These are phyloP conservation scores for Fusarium zealandicum DNA, from an alignment of 2,329 filamentous ascomycete species.

Conservation along the genomic window DNA sequence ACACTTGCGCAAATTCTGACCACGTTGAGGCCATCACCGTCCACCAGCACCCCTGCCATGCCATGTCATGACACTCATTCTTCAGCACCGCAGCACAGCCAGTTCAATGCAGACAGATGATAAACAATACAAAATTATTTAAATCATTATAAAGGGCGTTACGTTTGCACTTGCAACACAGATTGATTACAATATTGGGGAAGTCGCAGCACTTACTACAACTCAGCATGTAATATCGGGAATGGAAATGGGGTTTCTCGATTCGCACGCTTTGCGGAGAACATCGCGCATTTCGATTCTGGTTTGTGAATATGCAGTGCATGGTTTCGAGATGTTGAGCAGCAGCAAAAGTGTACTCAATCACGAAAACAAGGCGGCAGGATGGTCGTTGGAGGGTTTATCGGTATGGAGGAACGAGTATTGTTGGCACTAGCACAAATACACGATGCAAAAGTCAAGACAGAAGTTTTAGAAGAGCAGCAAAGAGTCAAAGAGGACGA, in stretches of 20 bases:
- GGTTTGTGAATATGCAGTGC: no score
- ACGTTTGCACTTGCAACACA: slow-evolving; percentile 14
- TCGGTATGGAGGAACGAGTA: neutral
- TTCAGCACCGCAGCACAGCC: neutral
- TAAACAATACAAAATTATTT: neutral
- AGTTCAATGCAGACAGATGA: neutral
- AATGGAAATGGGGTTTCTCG: neutral
- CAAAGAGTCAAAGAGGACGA: neutral
- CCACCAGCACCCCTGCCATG: slow-evolving; percentile 2
- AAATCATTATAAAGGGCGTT: neutral
- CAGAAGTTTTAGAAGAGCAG: neutral
- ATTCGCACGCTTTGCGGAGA: no score
- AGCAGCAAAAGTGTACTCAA: no score
- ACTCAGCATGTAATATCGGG: neutral
- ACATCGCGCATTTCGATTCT: neutral
- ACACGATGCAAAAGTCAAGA: neutral
- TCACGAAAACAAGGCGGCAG: no score
- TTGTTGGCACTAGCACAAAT: slow-evolving; percentile 16
- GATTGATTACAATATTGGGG: no score
- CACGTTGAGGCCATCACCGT: slow-evolving; percentile 8
- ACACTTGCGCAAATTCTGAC: neutral
- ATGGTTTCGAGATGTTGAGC: no score
- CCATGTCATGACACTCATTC: neutral
- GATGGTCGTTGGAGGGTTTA: neutral
- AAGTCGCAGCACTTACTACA: neutral